phyloP scores from a whole-genome alignment of 257 asterid species.

The Hygrophila difformis region DNA sequence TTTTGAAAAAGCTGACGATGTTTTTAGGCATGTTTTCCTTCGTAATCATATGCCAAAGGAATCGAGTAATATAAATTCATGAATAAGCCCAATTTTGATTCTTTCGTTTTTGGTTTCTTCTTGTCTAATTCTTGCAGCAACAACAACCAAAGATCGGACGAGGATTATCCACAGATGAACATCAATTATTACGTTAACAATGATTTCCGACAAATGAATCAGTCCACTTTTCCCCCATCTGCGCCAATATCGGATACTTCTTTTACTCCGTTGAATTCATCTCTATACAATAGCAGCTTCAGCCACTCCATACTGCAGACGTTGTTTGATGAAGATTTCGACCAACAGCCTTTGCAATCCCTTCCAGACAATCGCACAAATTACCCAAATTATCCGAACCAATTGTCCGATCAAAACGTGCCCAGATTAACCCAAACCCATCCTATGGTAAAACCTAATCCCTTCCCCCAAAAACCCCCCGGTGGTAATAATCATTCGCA shows the following conservation, averaged over 20 bases:
- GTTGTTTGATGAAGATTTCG: slow-evolving; percentile 32
- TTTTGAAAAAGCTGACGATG: slow-evolving; percentile 25
- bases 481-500: slow-evolving; percentile 21
- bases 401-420: slow-evolving; percentile 17
- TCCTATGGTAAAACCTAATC: slow-evolving; percentile 11
- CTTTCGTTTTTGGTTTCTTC: slow-evolving; percentile 46
- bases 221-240: slow-evolving; percentile 13
- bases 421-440: slow-evolving; percentile 19
- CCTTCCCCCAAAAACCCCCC: slow-evolving; percentile 15
- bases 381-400: slow-evolving; percentile 19
- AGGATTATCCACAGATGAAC: slow-evolving; percentile 32
- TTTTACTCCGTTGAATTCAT: slow-evolving; percentile 27
- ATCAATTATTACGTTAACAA: slow-evolving; percentile 24
- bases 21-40: slow-evolving; percentile 21
- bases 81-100: slow-evolving; percentile 17
- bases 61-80: no score
- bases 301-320: slow-evolving; percentile 41
- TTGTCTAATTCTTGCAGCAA: no score
- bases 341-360: slow-evolving; percentile 21
- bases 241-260: slow-evolving; percentile 10
- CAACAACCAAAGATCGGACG: slow-evolving; percentile 34
- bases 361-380: slow-evolving; percentile 11
- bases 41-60: slow-evolving; percentile 22
- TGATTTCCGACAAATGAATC: slow-evolving; percentile 17
- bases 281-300: slow-evolving; percentile 29